Conservation (phyloP, 139 green algal species). For the Chlorella sp. region DNA sequence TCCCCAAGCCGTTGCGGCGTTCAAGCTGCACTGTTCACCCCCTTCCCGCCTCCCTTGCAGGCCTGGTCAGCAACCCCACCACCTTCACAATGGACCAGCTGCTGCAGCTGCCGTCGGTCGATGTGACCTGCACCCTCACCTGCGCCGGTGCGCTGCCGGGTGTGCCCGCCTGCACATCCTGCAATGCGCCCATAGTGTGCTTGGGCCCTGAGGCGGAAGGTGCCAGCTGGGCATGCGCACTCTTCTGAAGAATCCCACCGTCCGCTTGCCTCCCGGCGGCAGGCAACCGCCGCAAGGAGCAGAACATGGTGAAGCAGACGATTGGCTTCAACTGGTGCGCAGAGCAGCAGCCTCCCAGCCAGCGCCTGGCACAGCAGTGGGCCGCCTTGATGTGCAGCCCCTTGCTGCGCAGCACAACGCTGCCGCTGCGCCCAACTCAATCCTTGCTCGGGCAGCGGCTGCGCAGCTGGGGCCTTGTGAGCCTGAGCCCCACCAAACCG, state of each 20-base stretch:
- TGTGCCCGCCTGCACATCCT: background rate
- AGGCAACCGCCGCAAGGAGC: slow-evolving; percentile 96
- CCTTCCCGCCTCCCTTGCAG: background rate
- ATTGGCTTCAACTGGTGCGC: slow-evolving; percentile 95
- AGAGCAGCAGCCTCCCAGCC: background rate
- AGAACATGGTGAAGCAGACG: slow-evolving; percentile 99
- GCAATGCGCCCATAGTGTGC: background rate
- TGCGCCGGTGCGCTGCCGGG: slow-evolving; percentile 64
- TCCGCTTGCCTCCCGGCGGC: background rate
- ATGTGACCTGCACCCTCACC: slow-evolving; percentile 82
- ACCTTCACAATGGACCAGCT: slow-evolving; percentile 94
- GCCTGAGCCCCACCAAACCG: too few relatives aligned
- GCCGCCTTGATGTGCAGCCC: background rate
- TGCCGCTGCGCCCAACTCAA: too few relatives aligned
- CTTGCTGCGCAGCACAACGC: background rate
- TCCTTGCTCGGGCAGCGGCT: too few relatives aligned
- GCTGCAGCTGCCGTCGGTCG: slow-evolving; percentile 71
- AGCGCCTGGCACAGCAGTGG: background rate
- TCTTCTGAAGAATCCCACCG: too few relatives aligned
- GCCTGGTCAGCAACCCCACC: slow-evolving; percentile 75
- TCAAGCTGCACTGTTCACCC: too few relatives aligned
- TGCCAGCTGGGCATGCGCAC: background rate
- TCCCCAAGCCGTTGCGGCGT: too few relatives aligned
- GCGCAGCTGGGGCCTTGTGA: too few relatives aligned
- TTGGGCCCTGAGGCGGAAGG: background rate